phyloP scores from a whole-genome alignment of 805 yeast genomes.

The Candida nonsorbophila region DNA sequence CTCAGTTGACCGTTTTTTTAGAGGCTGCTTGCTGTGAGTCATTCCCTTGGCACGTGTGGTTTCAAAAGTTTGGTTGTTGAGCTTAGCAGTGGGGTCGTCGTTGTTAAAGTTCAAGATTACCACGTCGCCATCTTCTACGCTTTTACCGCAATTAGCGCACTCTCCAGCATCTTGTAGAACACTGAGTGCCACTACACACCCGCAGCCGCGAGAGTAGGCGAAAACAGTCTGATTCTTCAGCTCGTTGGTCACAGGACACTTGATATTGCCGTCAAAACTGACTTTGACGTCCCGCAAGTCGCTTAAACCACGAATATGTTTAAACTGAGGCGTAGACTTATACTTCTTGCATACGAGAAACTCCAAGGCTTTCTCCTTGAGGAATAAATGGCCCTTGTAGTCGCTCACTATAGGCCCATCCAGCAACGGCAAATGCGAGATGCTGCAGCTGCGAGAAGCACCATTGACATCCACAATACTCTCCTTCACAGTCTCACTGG shows the following conservation, averaged over 20 bases:
- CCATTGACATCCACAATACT: constrained; percentile 10
- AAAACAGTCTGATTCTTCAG: constrained; percentile 12
- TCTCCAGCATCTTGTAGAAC: constrained; percentile 10
- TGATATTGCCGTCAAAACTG: constrained; percentile 15
- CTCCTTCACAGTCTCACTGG: constrained; percentile 10
- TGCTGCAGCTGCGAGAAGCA: constrained; percentile 39
- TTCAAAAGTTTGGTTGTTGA: constrained; percentile 6
- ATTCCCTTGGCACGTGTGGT: constrained; percentile 5
- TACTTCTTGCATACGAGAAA: constrained; percentile 39
- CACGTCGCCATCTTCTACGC: constrained; percentile 21
- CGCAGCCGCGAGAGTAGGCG: constrained; percentile 32
- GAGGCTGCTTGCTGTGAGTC: constrained; percentile 22
- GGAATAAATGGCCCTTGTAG: constrained; percentile 57
- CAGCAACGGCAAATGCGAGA: constrained; percentile 34
- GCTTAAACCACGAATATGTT: constrained; percentile 17
- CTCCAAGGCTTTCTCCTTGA: constrained; percentile 59
- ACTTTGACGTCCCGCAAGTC: constrained; percentile 22
- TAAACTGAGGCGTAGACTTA: constrained; percentile 8
- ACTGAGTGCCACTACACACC: constrained; percentile 29
- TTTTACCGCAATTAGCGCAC: constrained; percentile 28
- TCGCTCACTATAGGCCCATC: constrained; percentile 58
- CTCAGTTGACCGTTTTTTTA: too few relatives aligned
- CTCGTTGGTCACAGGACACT: constrained; percentile 28
- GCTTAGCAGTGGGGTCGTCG: constrained; percentile 4
- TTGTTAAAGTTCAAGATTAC: constrained; percentile 25